Evolutionary conservation across 2,329 filamentous ascomycete species (phyloP).

Genomic region (Apiospora arundinis): DNA sequence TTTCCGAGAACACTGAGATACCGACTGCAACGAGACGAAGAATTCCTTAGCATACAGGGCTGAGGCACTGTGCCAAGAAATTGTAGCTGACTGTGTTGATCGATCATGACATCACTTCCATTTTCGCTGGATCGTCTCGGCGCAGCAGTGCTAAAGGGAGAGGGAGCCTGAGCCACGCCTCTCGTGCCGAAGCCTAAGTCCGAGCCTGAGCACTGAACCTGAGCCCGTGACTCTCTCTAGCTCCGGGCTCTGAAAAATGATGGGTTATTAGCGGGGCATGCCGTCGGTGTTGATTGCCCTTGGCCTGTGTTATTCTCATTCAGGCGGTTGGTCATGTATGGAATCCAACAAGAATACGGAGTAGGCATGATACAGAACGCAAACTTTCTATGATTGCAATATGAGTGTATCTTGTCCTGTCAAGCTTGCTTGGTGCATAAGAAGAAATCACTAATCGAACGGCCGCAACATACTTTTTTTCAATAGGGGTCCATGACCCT

Average conservation of each 20-base stretch:
- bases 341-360: neutral
- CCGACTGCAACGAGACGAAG: neutral
- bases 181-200: no score
- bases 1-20: no score
- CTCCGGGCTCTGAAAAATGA: neutral
- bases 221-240: neutral
- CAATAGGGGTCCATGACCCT: constrained; percentile 5
- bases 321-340: neutral
- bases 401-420: neutral
- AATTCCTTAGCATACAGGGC: neutral
- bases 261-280: neutral
- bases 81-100: neutral
- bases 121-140: neutral
- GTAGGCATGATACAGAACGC: no score
- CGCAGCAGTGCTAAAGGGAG: neutral
- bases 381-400: neutral
- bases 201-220: neutral
- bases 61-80: neutral
- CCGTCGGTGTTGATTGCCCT: neutral
- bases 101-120: constrained; percentile 10
- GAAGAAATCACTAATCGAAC: neutral
- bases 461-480: neutral
- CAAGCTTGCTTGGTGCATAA: neutral
- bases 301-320: neutral
- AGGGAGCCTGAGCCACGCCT: neutral